phyloP scores from a whole-genome alignment of 208 protist genomes.

The Acanthamoeba royreba region DNA sequence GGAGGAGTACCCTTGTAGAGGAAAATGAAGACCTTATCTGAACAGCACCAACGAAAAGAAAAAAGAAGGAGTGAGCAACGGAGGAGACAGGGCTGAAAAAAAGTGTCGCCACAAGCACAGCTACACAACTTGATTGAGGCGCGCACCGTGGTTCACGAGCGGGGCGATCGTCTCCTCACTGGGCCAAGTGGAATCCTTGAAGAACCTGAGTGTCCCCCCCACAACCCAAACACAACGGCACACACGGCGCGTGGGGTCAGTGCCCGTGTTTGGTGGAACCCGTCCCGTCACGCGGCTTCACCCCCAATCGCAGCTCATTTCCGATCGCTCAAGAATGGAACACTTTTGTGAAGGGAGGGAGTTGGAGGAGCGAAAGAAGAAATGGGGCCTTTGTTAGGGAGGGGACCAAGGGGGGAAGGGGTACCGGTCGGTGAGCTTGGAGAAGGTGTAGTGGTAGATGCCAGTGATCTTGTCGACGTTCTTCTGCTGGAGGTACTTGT shows the following conservation, averaged over 20 bases:
- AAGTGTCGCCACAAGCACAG: neutral
- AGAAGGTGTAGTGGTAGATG: conserved; percentile 61
- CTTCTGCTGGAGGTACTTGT: conserved; percentile 35
- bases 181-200: conserved; percentile 71
- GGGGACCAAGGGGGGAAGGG: neutral
- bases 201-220: conserved; percentile 60
- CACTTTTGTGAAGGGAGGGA: no score
- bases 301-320: no score
- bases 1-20: neutral
- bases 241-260: no score
- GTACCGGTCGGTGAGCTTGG: conserved; percentile 54
- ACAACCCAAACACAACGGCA: no score
- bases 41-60: neutral
- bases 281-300: no score
- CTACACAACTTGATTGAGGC: neutral
- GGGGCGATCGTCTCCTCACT: conserved; percentile 49
- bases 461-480: conserved; percentile 51
- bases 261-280: neutral
- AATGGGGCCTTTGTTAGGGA: no score
- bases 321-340: no score
- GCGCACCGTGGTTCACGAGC: conserved; percentile 55
- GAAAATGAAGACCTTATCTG: neutral
- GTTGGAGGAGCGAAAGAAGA: no score
- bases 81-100: neutral
- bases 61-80: neutral